phyloP scores from a whole-genome alignment of 2,329 filamentous ascomycete species.

The Penicillium olsonii region DNA sequence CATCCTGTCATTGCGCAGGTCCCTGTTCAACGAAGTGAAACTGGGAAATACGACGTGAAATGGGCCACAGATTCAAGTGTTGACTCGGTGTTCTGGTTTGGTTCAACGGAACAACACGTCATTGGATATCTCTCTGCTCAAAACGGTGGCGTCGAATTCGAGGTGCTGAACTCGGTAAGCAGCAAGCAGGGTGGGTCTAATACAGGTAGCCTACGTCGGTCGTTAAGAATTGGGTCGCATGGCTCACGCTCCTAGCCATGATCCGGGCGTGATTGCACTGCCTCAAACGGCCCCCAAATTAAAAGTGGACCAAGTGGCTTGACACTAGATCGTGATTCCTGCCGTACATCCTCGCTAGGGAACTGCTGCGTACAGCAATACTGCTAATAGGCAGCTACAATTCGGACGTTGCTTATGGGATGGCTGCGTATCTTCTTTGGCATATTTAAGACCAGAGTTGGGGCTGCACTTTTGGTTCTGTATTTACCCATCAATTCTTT shows the following conservation, averaged over 20 bases:
- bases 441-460: neutral
- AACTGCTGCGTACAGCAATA: neutral
- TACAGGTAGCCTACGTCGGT: constrained; percentile 20
- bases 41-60: constrained; percentile 37
- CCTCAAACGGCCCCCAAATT: neutral
- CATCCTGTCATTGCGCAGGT: constrained; percentile 34
- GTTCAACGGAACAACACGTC: constrained; percentile 35
- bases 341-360: neutral
- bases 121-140: constrained; percentile 33
- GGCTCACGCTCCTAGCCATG: neutral
- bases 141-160: constrained; percentile 26
- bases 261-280: neutral
- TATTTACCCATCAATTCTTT: neutral
- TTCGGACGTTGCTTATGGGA: neutral
- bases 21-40: constrained; percentile 35
- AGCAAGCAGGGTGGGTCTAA: constrained; percentile 21
- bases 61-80: constrained; percentile 30
- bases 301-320: neutral
- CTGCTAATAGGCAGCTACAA: neutral
- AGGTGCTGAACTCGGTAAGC: constrained; percentile 30
- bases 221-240: constrained; percentile 12
- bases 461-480: neutral
- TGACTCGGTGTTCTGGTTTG: constrained; percentile 38
- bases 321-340: neutral
- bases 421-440: neutral